Evolutionary conservation across 73 alveolate genomes (phyloP), one percentile per base, ranked within the genome.

Genomic region (Symbiodinium pilosum): DNA sequence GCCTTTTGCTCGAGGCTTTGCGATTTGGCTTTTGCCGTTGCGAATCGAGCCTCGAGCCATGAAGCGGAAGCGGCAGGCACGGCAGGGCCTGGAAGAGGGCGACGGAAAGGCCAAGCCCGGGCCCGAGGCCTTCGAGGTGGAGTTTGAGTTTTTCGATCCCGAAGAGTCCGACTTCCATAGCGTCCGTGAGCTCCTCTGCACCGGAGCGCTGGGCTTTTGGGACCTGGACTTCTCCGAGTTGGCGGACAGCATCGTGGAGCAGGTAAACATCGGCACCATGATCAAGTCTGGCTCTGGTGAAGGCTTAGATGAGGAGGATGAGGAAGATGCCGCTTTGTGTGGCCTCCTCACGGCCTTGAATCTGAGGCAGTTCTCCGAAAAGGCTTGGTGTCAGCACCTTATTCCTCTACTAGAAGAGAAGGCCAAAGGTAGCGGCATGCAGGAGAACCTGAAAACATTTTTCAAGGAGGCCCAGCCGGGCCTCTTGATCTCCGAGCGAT

Each of bases 71-170:
- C 3, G 39, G 39, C 24, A n/a, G 81, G 30, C 2, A 64, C 18
- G 81, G 81, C 24, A n/a, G 39, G 30, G 81, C 7, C 9, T 9
- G 81, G 6, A 20, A 56, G 32, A 32, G 34, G 21, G 34, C 59
- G 14, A 47, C 6, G 59, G 21, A 47, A 56, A 56, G 5, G 64
- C 64, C 64, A 16, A 16, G 7, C 64, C 7, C 64, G 16, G 64
- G 24, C 16, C 16, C 68, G 83, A 36, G 28, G 59, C 94, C 28
- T 87, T 87, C 42, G 69, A 89, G 83, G 95, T 89, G 5, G 95
- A 89, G 20, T 89, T 89, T 40, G 77, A 89, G 83, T 89, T 91
- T 51, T 91, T n/a, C 77, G 96, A 91, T 69, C 96, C 96, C 11
- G 96, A 91, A 11, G 96, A 91, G 28, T 84, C 75, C 12, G 96